These are phyloP conservation scores for Coniochaeta hoffmannii DNA, from an alignment of 2,329 filamentous ascomycete species.

Conservation along the genomic window DNA sequence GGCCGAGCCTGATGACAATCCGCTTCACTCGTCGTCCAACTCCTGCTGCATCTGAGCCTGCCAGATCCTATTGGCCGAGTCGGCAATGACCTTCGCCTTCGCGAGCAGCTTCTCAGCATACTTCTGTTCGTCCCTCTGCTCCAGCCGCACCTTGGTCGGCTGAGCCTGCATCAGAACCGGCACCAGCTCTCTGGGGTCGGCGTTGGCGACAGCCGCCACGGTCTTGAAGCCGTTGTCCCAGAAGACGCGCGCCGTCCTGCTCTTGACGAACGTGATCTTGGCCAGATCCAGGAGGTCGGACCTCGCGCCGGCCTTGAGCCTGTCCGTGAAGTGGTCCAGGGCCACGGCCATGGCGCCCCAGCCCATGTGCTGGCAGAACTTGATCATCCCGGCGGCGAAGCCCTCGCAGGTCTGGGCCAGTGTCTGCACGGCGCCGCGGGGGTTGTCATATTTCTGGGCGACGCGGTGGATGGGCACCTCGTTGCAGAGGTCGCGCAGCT, in stretches of 20 bases:
- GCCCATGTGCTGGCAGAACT: constrained; percentile 70
- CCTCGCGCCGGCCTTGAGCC: constrained; percentile 63
- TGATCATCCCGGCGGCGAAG: constrained; percentile 72
- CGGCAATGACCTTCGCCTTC: constrained; percentile 62
- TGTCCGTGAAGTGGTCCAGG: constrained; percentile 68
- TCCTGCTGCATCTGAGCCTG: constrained; percentile 46
- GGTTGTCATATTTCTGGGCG: constrained; percentile 61
- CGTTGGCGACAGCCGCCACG: constrained; percentile 60
- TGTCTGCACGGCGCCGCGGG: constrained; percentile 63
- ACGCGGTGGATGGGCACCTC: constrained; percentile 65
- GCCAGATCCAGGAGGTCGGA: constrained; percentile 64
- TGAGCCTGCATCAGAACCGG: constrained; percentile 69
- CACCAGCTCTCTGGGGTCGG: constrained; percentile 58
- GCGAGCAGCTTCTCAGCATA: constrained; percentile 56
- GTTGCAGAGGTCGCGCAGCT: constrained; percentile 72
- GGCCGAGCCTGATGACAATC: too few relatives aligned
- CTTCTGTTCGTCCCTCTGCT: constrained; percentile 48
- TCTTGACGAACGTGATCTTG: constrained; percentile 69
- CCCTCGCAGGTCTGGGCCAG: constrained; percentile 69
- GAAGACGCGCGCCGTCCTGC: constrained; percentile 64
- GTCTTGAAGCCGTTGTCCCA: constrained; percentile 71
- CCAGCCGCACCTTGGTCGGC: constrained; percentile 54
- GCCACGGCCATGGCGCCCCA: constrained; percentile 67
- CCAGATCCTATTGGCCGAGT: constrained; percentile 64
- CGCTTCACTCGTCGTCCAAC: constrained; percentile 32